Percentiles rank a stretch among this genome's conserved stretches.
Evolutionary conservation across 1,284 basidiomycete species (phyloP).

Genomic region (Termitomyces sp.): DNA sequence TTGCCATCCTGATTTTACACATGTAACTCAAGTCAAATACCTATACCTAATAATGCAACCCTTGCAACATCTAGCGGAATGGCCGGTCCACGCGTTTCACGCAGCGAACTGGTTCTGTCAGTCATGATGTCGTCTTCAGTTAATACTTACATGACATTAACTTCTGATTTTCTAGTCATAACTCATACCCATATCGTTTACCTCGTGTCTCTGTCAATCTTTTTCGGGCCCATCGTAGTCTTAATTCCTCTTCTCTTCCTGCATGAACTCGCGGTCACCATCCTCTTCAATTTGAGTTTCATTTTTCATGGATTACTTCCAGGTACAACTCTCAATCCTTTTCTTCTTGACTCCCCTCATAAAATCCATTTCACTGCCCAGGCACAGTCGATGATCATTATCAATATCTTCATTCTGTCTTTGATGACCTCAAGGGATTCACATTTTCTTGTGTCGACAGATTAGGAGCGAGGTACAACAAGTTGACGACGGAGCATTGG

Average conservation of each 20-base stretch:
- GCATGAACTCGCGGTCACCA: conserved; percentile 31
- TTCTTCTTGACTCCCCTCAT: not conserved
- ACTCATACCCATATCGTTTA: conserved; percentile 25
- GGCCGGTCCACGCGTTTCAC: conserved; percentile 22
- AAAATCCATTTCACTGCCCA: conserved; percentile 9
- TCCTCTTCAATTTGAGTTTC: conserved; percentile 29
- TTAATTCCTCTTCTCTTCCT: conserved; percentile 33
- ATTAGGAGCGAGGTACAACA: conserved; percentile 31
- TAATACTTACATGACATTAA: not conserved
- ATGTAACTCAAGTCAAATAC: conserved; percentile 4
- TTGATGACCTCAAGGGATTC: conserved; percentile 31
- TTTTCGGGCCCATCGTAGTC: conserved; percentile 38
- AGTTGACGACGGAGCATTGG: conserved; percentile 32
- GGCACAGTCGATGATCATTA: conserved; percentile 30
- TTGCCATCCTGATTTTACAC: not conserved
- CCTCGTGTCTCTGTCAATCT: conserved; percentile 31
- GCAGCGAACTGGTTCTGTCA: conserved; percentile 21
- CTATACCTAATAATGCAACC: conserved; percentile 3
- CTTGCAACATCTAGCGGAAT: conserved; percentile 15
- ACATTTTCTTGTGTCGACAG: conserved; percentile 33
- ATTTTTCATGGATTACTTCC: conserved; percentile 30
- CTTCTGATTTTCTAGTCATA: conserved; percentile 18
- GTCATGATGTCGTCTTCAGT: conserved; percentile 6
- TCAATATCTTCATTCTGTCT: conserved; percentile 25
- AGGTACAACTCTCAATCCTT: conserved; percentile 17